Evolutionary conservation across 306 rosid species (phyloP).

Genomic region (Canavalia ensiformis): DNA sequence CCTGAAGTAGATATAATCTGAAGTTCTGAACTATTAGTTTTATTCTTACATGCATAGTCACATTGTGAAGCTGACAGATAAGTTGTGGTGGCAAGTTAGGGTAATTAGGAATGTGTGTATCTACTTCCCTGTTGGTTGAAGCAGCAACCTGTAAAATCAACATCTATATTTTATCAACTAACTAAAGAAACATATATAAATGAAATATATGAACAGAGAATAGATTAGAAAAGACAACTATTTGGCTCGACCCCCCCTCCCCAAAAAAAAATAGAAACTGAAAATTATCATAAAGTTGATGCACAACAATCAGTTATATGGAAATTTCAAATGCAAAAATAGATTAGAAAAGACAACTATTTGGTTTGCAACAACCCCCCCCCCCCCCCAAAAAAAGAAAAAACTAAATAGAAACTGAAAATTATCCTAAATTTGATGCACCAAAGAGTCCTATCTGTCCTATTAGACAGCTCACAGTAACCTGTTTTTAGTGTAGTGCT

Average conservation of each 20-base stretch:
- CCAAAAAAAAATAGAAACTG: not conserved
- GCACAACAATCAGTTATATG: not conserved
- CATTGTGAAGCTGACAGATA: constrained; percentile 79
- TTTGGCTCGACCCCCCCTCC: not conserved
- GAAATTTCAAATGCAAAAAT: too few species aligned
- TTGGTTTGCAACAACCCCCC: not conserved
- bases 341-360: not conserved
- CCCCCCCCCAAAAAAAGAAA: not conserved
- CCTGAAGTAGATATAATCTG: constrained; percentile 31
- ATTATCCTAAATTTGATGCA: constrained; percentile 4
- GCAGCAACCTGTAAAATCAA: constrained; percentile 71
- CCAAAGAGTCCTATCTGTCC: constrained; percentile 1
- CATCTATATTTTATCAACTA: constrained; percentile 3
- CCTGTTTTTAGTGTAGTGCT: constrained; percentile 15
- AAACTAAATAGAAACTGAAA: not conserved
- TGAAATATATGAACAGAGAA: constrained; percentile 17
- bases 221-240: constrained; percentile 4
- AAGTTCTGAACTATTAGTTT: constrained; percentile 10
- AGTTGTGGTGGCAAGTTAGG: constrained; percentile 78
- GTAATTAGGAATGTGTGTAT: constrained; percentile 77
- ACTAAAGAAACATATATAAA: constrained; percentile 31
- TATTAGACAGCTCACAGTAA: not conserved
- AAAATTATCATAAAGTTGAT: constrained; percentile 1
- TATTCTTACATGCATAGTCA: constrained; percentile 77
- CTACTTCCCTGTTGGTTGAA: constrained; percentile 76